Percentiles rank a stretch among this genome's conserved stretches.
Conservation (phyloP, 2,329 filamentous ascomycete species). For the Chaetomium sp. region DNA sequence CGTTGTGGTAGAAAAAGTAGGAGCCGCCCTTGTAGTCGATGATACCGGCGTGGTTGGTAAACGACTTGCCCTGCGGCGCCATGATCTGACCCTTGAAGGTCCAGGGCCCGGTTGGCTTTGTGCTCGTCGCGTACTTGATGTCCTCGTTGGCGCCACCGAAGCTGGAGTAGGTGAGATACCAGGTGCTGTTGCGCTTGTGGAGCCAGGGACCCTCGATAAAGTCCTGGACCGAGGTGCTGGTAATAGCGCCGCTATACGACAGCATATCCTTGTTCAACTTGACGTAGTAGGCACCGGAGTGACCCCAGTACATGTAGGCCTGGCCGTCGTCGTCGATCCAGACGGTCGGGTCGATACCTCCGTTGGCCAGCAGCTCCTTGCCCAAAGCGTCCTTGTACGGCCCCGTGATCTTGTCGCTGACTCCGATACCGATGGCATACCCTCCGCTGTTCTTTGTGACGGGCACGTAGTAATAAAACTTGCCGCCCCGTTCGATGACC, state of each 20-base stretch:
- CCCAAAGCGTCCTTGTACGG: conserved; percentile 5
- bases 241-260: not conserved
- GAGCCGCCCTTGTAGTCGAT: conserved; percentile 10
- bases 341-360: conserved; percentile 9
- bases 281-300: not conserved
- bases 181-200: conserved; percentile 7
- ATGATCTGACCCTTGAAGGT: not conserved
- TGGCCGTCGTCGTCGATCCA: conserved; percentile 14
- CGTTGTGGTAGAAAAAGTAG: conserved; percentile 14
- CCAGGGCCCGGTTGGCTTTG: conserved; percentile 1
- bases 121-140: conserved; percentile 2
- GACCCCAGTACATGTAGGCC: conserved; percentile 11
- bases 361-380: not conserved
- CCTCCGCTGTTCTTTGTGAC: not conserved
- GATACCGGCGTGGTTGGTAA: conserved; percentile 13
- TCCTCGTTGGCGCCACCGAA: conserved; percentile 2
- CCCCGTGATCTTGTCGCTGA: conserved; percentile 3
- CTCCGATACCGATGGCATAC: conserved; percentile 1
- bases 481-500: not conserved
- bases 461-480: conserved; percentile 15
- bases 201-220: conserved; percentile 10
- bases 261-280: conserved; percentile 11
- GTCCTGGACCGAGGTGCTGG: not conserved
- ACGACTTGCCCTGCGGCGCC: conserved; percentile 2
- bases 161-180: conserved; percentile 4